Evolutionary conservation across 768 basidiomycete species (phyloP).

Genomic region (Pisolithus tinctorius): DNA sequence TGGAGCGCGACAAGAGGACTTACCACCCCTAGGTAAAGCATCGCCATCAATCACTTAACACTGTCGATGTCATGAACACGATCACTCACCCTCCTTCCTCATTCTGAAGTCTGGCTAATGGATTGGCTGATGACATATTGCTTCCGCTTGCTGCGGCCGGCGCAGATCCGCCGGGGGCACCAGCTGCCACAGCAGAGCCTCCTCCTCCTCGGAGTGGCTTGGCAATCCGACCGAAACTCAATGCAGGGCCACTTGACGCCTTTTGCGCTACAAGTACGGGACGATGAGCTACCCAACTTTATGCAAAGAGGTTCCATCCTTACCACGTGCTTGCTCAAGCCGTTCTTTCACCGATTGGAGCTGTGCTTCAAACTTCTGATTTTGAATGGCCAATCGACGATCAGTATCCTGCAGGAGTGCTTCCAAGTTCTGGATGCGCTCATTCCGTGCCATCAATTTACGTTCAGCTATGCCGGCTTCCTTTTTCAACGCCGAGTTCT

Average conservation of each 20-base stretch:
- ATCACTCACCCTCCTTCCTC: conserved; percentile 65
- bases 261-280: conserved; percentile 59
- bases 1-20: conserved; percentile 13
- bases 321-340: conserved; percentile 88
- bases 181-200: conserved; percentile 41
- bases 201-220: conserved; percentile 95
- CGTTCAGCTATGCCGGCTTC: conserved; percentile 96
- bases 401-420: conserved; percentile 90
- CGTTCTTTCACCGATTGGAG: conserved; percentile 88
- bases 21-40: conserved; percentile 23
- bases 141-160: conserved; percentile 36
- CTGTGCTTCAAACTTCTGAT: conserved; percentile 93
- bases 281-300: conserved; percentile 13
- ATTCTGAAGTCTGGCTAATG: conserved; percentile 68
- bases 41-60: not conserved
- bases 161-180: conserved; percentile 32
- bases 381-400: conserved; percentile 83
- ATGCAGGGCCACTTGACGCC: conserved; percentile 56
- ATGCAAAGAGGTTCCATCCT: conserved; percentile 20
- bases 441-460: conserved; percentile 92
- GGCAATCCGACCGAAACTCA: conserved; percentile 91
- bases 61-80: conserved; percentile 6
- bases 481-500: conserved; percentile 95
- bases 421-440: conserved; percentile 96
- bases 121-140: conserved; percentile 49